Evolutionary conservation across 352 stramenopile genomes (phyloP), one percentile per base, ranked within the genome.

Genomic region (Phytophthora lateralis): DNA sequence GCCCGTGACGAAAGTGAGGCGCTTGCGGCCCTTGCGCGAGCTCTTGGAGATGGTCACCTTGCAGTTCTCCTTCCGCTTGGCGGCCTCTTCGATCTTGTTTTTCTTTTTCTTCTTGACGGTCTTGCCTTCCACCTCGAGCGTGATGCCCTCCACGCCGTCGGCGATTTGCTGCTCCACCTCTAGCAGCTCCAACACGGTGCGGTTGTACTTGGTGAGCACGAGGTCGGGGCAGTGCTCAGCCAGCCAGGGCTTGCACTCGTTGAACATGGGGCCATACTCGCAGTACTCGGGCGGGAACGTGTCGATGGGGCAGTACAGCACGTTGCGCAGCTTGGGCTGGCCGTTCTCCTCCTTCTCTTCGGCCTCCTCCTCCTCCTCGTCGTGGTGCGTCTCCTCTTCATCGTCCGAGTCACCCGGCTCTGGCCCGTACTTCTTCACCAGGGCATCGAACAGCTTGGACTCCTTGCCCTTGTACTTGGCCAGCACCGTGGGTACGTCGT

Each of bases 51-150:
- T 75, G 27, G 75, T 73, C 39, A 93, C 75, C 41, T 85, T 67
- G 21, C 79, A 82, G 48, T 95, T 85, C 51, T 83, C 80, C 50
- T 89, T 80, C 30, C 68, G 69, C 75, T 90, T 92, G 51, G 72
- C 76, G 12, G 88, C 79, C n/a, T 85, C 82, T 52, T 86, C 69
- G 41, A 91, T 90, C 66, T 85, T 84, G 60, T 83, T 88, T 43
- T 91, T 91, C 71, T 91, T 92, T 66, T 90, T 90, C 80, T 91
- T 92, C 59, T 89, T 85, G 43, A 79, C 82, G 46, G 86, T 91
- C 56, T 76, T 84, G 50, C 85, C 83, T 20, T 73, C 69, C 17
- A 84, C 82, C 43, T 89, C 84, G 21, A 95, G 73, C 43, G 81
- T 82, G 46, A 95, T 81, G 53, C 84, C 85, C 56, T 93, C 74